Evolutionary conservation across 495 filamentous ascomycete genomes (phyloP).

Genomic region (Podospora comata): DNA sequence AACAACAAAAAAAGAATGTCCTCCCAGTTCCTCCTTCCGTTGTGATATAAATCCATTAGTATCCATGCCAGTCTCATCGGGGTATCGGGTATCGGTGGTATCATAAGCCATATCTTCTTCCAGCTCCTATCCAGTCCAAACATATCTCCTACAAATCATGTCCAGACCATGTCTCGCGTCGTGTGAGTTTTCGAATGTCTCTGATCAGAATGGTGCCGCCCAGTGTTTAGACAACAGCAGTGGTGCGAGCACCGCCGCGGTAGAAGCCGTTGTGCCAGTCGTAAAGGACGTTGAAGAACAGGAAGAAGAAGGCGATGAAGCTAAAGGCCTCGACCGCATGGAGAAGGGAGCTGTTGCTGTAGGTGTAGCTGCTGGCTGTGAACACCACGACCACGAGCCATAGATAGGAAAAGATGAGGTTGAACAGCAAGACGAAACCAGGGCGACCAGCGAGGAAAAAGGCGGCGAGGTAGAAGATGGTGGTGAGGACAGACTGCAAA

Average conservation of each 20-base stretch:
- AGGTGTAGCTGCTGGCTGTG: conserved; percentile 53
- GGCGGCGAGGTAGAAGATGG: conserved; percentile 56
- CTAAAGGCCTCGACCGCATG: conserved; percentile 57
- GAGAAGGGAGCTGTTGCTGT: conserved; percentile 39
- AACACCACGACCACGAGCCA: conserved; percentile 63
- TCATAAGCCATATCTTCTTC: not conserved
- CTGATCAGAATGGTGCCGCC: not conserved
- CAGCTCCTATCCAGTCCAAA: not conserved
- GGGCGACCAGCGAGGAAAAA: conserved; percentile 54
- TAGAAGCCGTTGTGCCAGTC: conserved; percentile 45
- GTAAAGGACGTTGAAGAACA: conserved; percentile 51
- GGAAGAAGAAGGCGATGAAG: conserved; percentile 58
- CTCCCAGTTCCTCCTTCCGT: not conserved
- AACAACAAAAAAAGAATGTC: not conserved
- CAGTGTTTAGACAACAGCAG: conserved; percentile 26
- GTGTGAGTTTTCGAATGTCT: not conserved
- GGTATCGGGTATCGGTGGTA: not conserved
- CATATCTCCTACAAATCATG: not conserved
- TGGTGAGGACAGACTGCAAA: conserved; percentile 51
- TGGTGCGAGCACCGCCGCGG: conserved; percentile 25
- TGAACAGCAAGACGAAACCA: conserved; percentile 50
- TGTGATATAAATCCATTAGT: not conserved
- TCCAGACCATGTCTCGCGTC: not conserved
- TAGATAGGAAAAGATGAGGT: conserved; percentile 61
- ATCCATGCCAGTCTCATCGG: not conserved